A percentile compares a stretch with the other conserved stretches of the same genome.
Conservation (phyloP, 108 stramenopile genomes). For the Cyclotella choctawhatcheeana region DNA sequence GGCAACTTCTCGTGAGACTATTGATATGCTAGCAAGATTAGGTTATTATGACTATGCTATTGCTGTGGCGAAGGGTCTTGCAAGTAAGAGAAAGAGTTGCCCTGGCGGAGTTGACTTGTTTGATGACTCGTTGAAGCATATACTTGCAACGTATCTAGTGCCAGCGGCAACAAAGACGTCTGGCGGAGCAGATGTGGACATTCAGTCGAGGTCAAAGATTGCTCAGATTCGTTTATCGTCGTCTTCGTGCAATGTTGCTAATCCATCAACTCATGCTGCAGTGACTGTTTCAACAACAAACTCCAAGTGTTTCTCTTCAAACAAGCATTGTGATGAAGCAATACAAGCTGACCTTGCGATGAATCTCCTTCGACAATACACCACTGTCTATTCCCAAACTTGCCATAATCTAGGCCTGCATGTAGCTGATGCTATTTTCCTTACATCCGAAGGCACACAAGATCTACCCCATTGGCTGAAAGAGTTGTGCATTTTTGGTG, state of each 20-base stretch:
- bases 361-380: constrained; percentile 59
- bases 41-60: constrained; percentile 77
- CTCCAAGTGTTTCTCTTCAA: constrained; percentile 26
- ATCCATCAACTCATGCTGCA: not conserved
- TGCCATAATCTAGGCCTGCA: constrained; percentile 59
- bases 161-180: constrained; percentile 47
- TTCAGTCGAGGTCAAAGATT: constrained; percentile 41
- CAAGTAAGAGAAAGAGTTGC: constrained; percentile 40
- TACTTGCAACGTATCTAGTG: constrained; percentile 62
- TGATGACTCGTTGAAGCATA: constrained; percentile 59
- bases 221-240: constrained; percentile 48
- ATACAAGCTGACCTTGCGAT: constrained; percentile 43
- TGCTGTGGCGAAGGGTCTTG: constrained; percentile 49
- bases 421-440: constrained; percentile 65
- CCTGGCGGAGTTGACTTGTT: constrained; percentile 66
- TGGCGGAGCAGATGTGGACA: constrained; percentile 11
- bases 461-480: constrained; percentile 80
- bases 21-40: constrained; percentile 63
- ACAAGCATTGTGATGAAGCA: constrained; percentile 15
- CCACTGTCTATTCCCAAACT: constrained; percentile 52
- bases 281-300: constrained; percentile 16
- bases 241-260: constrained; percentile 27
- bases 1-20: constrained; percentile 29
- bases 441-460: constrained; percentile 19
- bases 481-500: constrained; percentile 57